Evolutionary conservation across 352 stramenopile genomes (phyloP), one percentile per base, ranked within the genome.

Genomic region (Thalassiosira mediterranea): DNA sequence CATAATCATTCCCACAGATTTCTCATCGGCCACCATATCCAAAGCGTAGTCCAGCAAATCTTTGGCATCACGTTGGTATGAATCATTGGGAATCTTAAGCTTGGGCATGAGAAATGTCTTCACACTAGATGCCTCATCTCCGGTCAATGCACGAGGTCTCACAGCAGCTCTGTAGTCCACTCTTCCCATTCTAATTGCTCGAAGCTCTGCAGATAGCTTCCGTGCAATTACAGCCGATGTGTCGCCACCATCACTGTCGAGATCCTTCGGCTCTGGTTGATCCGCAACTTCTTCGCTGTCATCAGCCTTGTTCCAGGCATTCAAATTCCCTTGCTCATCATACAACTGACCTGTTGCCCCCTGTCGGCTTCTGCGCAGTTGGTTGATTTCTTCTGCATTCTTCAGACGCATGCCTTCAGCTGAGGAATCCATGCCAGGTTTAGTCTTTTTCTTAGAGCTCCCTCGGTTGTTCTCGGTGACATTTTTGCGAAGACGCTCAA

Each of bases 71-170:
- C 40, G 23, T 28, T 42, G 17, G 28, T 60, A 44, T 42, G 51
- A 60, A 60, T 60, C n/a, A 60, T 44, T 23, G 8, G 51, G 32
- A 44, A 60, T 42, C 3, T 40, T 44, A 1, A 60, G 51, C 26
- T 60, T n/a, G 10, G 13, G 40, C 2, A 1, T 60, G 3, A 60
- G 28, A 13, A 5, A 42, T 13, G 5, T 13, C 13, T 13, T 42
- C 34, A 42, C 5, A 42, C 13, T 13, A 13, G 34, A 13, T 13
- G 34, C 13, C 34, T 42, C 5, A 5, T 42, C 34, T 42, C 13
- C 34, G 5, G 34, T 42, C 34, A 42, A 13, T 42, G 5, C 34
- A 42, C 34, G 5, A 13, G 34, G 34, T 13, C 5, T 5, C 5
- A 42, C 34, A 13, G 34, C 32, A 32, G 3, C 49, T 32, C 32